A percentile compares a stretch with the other conserved stretches of the same genome.
Evolutionary conservation across 139 green algal genomes (phyloP).

Genomic region (Nannochloris sp.): DNA sequence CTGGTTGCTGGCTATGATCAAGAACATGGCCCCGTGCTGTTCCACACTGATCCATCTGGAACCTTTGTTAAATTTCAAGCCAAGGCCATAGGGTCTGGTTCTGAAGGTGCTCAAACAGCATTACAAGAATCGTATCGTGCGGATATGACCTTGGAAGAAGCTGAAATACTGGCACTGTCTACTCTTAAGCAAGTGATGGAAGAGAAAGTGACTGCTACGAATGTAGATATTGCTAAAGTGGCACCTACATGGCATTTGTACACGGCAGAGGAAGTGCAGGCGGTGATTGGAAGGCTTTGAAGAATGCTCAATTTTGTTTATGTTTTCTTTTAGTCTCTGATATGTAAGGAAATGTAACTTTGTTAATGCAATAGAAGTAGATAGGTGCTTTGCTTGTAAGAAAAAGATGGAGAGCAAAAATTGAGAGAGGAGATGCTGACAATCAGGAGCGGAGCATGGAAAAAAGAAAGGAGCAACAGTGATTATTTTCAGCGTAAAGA

Average conservation of each 20-base stretch:
- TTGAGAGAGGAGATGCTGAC: too few species aligned
- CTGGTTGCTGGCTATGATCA: slow-evolving; percentile 91
- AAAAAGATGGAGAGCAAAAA: too few species aligned
- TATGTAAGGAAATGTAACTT: too few species aligned
- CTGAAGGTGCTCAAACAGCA: slow-evolving; percentile 84
- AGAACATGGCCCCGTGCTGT: slow-evolving; percentile 71
- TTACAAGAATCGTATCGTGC: slow-evolving; percentile 72
- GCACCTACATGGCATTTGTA: slow-evolving; percentile 89
- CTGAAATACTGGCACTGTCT: slow-evolving; percentile 86
- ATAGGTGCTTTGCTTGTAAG: too few species aligned
- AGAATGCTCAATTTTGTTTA: too few species aligned
- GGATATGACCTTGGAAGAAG: slow-evolving; percentile 91
- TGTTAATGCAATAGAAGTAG: too few species aligned
- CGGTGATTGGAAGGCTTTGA: slow-evolving; percentile 80
- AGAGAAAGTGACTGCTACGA: slow-evolving; percentile 96
- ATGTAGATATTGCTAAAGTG: slow-evolving; percentile 93
- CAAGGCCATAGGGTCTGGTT: slow-evolving; percentile 92
- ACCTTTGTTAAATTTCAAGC: slow-evolving; percentile 88
- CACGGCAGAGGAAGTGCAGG: slow-evolving; percentile 78
- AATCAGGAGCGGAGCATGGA: too few species aligned
- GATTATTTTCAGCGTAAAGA: too few species aligned
- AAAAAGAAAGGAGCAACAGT: too few species aligned
- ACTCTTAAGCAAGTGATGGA: slow-evolving; percentile 99
- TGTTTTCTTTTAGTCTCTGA: too few species aligned
- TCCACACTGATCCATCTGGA: slow-evolving; percentile 92